phyloP scores from a whole-genome alignment of 1,284 basidiomycete species.

The Rhodotorula glutinis region DNA sequence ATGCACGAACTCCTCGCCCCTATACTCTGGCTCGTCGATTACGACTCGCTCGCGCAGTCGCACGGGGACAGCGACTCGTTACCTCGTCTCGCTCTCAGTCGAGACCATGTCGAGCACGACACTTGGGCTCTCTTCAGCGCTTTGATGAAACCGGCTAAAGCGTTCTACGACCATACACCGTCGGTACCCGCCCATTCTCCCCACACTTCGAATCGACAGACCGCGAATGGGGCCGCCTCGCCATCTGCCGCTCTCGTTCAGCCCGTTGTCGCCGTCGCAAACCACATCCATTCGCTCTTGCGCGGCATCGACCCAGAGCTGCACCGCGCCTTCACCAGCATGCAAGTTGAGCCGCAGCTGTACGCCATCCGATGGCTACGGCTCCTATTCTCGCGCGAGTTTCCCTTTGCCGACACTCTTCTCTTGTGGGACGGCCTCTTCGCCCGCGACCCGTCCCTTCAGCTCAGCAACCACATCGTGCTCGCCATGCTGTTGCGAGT shows the following conservation, averaged over 20 bases:
- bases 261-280: slow-evolving; percentile 77
- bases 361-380: slow-evolving; percentile 95
- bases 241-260: slow-evolving; percentile 58
- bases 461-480: slow-evolving; percentile 75
- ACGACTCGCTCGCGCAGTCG: slow-evolving; percentile 60
- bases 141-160: slow-evolving; percentile 70
- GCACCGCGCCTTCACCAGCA: slow-evolving; percentile 67
- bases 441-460: slow-evolving; percentile 67
- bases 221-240: background rate
- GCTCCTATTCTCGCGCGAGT: slow-evolving; percentile 83
- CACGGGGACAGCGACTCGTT: slow-evolving; percentile 48
- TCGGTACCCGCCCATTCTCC: slow-evolving; percentile 44
- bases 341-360: slow-evolving; percentile 86
- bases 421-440: slow-evolving; percentile 87
- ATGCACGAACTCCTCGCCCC: slow-evolving; percentile 94
- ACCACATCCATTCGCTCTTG: slow-evolving; percentile 69
- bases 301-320: slow-evolving; percentile 77
- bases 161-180: slow-evolving; percentile 84
- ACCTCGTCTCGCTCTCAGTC: slow-evolving; percentile 55
- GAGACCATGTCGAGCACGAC: slow-evolving; percentile 72
- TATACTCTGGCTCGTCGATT: slow-evolving; percentile 73
- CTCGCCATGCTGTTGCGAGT: slow-evolving; percentile 89
- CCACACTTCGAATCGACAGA: background rate
- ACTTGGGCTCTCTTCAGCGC: slow-evolving; percentile 73
- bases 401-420: slow-evolving; percentile 68